Percentiles rank a stretch among this genome's conserved stretches.
These are phyloP conservation scores for Hypholoma sublateritium DNA, from an alignment of 768 basidiomycete species.

Conservation along the genomic window DNA sequence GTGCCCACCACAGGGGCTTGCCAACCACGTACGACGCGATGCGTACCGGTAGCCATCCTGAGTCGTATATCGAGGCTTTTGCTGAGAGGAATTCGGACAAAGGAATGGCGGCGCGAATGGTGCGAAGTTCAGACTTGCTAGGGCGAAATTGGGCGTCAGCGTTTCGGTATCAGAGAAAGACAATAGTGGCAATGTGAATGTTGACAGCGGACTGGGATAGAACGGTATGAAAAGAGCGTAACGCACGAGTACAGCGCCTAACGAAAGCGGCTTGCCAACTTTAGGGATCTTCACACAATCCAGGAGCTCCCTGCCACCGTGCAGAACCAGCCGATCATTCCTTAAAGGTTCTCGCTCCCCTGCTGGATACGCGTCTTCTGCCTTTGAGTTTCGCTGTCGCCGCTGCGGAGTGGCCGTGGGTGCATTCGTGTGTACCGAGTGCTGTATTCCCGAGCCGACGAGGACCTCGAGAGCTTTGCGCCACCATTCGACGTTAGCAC, in stretches of 20 bases:
- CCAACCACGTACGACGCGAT: slow-evolving; percentile 72
- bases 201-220: too few relatives aligned
- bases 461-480: slow-evolving; percentile 60
- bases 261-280: slow-evolving; percentile 72
- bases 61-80: slow-evolving; percentile 62
- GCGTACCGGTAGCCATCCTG: slow-evolving; percentile 68
- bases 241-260: slow-evolving; percentile 76
- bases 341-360: background rate
- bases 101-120: slow-evolving; percentile 43
- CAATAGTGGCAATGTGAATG: too few relatives aligned
- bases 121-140: slow-evolving; percentile 70
- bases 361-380: background rate
- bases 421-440: background rate
- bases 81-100: slow-evolving; percentile 55
- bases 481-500: slow-evolving; percentile 90
- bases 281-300: slow-evolving; percentile 65
- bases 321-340: slow-evolving; percentile 58
- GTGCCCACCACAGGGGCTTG: slow-evolving; percentile 84
- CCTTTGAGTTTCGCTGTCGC: background rate
- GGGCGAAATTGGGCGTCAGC: slow-evolving; percentile 33
- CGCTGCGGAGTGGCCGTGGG: background rate
- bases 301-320: slow-evolving; percentile 50
- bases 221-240: background rate
- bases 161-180: too few relatives aligned
- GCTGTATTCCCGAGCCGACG: slow-evolving; percentile 58